Conservation (phyloP, 768 basidiomycete genomes). For the Suillus discolor region DNA sequence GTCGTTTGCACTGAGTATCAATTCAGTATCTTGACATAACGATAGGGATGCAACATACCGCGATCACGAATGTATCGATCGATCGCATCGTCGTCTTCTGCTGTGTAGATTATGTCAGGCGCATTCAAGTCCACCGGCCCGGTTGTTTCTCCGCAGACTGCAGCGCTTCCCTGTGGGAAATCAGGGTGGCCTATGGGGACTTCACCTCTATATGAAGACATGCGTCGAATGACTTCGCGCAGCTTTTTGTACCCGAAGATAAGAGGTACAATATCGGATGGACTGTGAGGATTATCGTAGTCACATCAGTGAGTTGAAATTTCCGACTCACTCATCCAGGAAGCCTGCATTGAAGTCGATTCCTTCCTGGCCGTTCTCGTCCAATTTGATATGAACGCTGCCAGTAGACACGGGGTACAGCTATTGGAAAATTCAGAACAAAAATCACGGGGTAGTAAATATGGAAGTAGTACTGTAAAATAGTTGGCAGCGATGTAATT, state of each 20-base stretch:
- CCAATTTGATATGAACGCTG: slow-evolving; percentile 48
- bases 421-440: slow-evolving; percentile 12
- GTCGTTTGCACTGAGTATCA: slow-evolving; percentile 38
- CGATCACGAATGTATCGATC: slow-evolving; percentile 26
- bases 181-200: slow-evolving; percentile 20
- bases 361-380: slow-evolving; percentile 41
- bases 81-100: slow-evolving; percentile 38
- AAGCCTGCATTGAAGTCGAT: slow-evolving; percentile 49
- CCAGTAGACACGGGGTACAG: slow-evolving; percentile 50
- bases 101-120: slow-evolving; percentile 34
- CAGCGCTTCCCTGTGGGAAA: slow-evolving; percentile 27
- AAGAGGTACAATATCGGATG: slow-evolving; percentile 28
- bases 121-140: slow-evolving; percentile 26
- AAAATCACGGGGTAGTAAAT: background rate
- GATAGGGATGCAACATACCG: slow-evolving; percentile 17
- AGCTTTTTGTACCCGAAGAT: slow-evolving; percentile 31
- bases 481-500: slow-evolving; percentile 25
- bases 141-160: slow-evolving; percentile 22
- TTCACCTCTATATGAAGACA: slow-evolving; percentile 43
- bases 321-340: slow-evolving; percentile 42
- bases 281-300: slow-evolving; percentile 13
- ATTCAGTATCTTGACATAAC: background rate
- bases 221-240: slow-evolving; percentile 38
- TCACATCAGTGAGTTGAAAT: background rate
- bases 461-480: slow-evolving; percentile 29